phyloP scores from a whole-genome alignment of 306 rosid species.

The Astragalus membranaceus region DNA sequence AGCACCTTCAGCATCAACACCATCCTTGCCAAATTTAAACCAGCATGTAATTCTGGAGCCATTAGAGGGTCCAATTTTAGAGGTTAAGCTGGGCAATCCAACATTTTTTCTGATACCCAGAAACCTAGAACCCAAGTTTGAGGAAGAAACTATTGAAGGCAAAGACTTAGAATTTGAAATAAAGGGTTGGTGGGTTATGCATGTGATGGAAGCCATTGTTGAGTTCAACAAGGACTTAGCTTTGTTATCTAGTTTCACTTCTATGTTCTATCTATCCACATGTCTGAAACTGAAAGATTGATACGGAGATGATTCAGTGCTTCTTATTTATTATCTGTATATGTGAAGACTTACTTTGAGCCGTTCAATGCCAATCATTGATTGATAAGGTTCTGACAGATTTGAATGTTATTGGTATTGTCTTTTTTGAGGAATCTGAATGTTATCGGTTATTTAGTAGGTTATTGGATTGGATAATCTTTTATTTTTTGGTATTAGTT shows the following conservation, averaged over 20 bases:
- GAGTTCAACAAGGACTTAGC: conserved; percentile 13
- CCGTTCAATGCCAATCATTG: not conserved
- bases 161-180: conserved; percentile 33
- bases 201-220: conserved; percentile 72
- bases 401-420: too few species aligned
- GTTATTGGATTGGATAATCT: too few species aligned
- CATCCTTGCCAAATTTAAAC: conserved; percentile 82
- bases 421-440: not conserved
- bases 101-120: conserved; percentile 35
- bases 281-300: not conserved
- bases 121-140: conserved; percentile 41
- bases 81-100: conserved; percentile 33
- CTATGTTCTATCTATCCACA: conserved; percentile 36
- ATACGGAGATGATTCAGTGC: conserved; percentile 5
- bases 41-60: conserved; percentile 74
- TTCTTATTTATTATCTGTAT: not conserved
- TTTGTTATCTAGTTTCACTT: conserved; percentile 1
- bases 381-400: not conserved
- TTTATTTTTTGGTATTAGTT: too few species aligned
- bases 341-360: not conserved
- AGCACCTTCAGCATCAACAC: conserved; percentile 92
- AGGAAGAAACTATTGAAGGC: conserved; percentile 16
- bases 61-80: conserved; percentile 69
- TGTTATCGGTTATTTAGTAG: not conserved
- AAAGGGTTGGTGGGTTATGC: conserved; percentile 40